Conservation (phyloP, 2,329 filamentous ascomycete species). For the Westerdykella sp. region DNA sequence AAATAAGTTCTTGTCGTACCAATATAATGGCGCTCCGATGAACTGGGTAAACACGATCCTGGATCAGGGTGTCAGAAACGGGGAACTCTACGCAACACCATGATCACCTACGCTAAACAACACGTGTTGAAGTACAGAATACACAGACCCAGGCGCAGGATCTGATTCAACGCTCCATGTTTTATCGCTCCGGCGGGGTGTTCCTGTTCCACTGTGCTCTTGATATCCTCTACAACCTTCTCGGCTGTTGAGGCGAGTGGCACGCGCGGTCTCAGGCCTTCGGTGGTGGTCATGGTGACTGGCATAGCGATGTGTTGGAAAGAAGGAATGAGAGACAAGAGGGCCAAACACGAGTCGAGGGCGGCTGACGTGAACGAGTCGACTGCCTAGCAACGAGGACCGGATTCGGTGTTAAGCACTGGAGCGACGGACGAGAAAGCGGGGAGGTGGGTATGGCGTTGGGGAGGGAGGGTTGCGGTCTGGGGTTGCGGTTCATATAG, state of each 20-base stretch:
- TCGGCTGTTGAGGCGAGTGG: conserved; percentile 16
- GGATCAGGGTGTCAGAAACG: conserved; percentile 19
- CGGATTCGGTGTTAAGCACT: conserved; percentile 5
- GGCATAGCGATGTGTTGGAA: conserved; percentile 5
- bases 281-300: conserved; percentile 22
- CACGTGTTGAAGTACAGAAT: conserved; percentile 42
- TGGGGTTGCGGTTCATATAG: too few species aligned
- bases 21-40: conserved; percentile 67
- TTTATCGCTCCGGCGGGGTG: conserved; percentile 37
- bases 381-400: background rate
- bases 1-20: conserved; percentile 66
- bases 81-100: conserved; percentile 7
- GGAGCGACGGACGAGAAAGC: conserved; percentile 1
- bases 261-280: conserved; percentile 29
- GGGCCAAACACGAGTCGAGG: conserved; percentile 1
- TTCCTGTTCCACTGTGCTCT: conserved; percentile 7
- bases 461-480: too few species aligned
- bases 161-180: conserved; percentile 40
- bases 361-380: background rate
- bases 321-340: conserved; percentile 3
- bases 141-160: conserved; percentile 41
- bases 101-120: conserved; percentile 35
- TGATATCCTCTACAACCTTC: conserved; percentile 7
- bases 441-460: background rate
- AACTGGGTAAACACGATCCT: conserved; percentile 60